Evolutionary conservation across 495 filamentous ascomycete genomes (phyloP), one percentile per base, ranked within the genome.

Genomic region (Neurospora tetraspora): DNA sequence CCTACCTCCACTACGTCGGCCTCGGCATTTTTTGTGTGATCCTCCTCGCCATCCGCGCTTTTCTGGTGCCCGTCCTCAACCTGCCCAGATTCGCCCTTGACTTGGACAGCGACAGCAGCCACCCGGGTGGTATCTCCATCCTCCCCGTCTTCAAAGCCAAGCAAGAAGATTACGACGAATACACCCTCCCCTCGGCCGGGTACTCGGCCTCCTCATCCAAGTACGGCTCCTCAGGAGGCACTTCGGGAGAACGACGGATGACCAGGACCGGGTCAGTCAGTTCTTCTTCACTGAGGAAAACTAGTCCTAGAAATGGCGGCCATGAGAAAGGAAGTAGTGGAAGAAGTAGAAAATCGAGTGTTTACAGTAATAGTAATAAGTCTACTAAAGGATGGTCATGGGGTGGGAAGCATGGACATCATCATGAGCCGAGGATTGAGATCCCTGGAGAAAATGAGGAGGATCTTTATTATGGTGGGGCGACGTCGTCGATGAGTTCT

Each of bases 1-100:
- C 94, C 65, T 96, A 94, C 82, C 88, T 94, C 59, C 86, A 87
- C 72, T 99, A 99, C 78, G 87, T 81, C 69, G 79, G 83, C 11
- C 81, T 94, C 34, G 82, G 91, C 1, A 82, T 83, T 8, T 18
- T 93, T 11, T 93, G 87, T 9, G 69, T 96, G 5, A 69, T 85
- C 37, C 36, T 88, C 11, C 87, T 97, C 27, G 76, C 89, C 47
- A 76, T 88, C 31, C 86, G 90, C 68, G 88, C 94, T 14, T 80
- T 91, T 42, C 80, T 91, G 74, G 81, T 89, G 1, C 85, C 86
- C 18, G 69, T 83, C 23, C 75, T 85, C 5, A 80, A 82, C 20
- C 80, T 88, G 2, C 77, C 76, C 10, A 81, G 79, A 0, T 87
- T 87, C 71, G 84, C 85, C 3, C 76, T 86, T 1, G 82, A 84